Evolutionary conservation across 1,284 basidiomycete genomes (phyloP).

Genomic region (Pterulicium gracile): DNA sequence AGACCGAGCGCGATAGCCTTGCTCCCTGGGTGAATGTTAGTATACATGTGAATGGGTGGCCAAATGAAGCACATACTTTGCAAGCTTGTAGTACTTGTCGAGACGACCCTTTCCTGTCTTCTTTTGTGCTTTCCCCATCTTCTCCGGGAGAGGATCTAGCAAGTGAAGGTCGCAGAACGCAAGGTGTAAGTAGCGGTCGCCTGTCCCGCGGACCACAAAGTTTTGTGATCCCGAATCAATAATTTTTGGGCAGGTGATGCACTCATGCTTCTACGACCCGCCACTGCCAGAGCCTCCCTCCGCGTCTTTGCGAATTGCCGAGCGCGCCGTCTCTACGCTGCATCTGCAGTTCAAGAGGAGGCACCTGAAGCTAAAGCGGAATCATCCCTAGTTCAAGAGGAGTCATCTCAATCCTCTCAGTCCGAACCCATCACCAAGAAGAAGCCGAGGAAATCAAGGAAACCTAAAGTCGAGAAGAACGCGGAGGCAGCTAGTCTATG

Average conservation of each 20-base stretch:
- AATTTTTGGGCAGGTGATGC: no score
- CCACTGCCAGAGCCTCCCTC: not conserved
- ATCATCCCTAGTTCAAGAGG: no score
- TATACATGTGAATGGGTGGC: slow-evolving; percentile 3
- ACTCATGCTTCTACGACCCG: not conserved
- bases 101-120: slow-evolving; percentile 93
- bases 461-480: not conserved
- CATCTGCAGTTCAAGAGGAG: not conserved
- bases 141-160: not conserved
- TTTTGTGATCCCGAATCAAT: no score
- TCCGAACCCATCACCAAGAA: not conserved
- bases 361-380: not conserved
- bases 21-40: slow-evolving; percentile 52
- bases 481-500: not conserved
- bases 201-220: no score
- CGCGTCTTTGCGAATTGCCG: not conserved
- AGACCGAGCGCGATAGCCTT: slow-evolving; percentile 98
- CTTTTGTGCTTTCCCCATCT: slow-evolving; percentile 74
- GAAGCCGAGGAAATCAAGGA: not conserved
- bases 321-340: not conserved
- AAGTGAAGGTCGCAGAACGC: slow-evolving; percentile 1
- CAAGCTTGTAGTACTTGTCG: slow-evolving; percentile 93
- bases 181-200: not conserved
- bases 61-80: slow-evolving; percentile 50
- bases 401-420: no score